Base-by-base conservation (phyloP, 2,329 filamentous ascomycete species). In the Zalaria obscura region DNA sequence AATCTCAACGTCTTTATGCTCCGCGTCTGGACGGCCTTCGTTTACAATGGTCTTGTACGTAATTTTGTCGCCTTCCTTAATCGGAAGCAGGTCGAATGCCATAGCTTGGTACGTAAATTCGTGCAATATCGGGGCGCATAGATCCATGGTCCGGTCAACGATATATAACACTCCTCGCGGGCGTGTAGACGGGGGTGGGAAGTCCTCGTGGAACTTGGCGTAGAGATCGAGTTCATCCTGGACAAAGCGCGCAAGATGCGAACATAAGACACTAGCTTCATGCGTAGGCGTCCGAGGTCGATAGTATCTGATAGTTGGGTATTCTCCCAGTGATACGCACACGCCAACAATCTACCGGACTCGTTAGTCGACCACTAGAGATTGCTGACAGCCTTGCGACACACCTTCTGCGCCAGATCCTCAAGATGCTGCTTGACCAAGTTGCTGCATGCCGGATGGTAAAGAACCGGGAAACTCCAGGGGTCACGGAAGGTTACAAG, bases 31-130 rank as follows among this genome's bases (percentile, higher is more conserved):
- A 3, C 74, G 70, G 6, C 82, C 84, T 51, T 87, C 76, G 49
- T 93, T 91, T 47, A 91, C 69, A 2, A 74, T 68, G 40, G 87
- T 88, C 50, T 79, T 80, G 57, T 88, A 98, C 0, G 81, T 86
- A 6, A 93, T 74, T 59, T 91, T 94, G 49, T 94, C 87, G 25
- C 76, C 80, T 41, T 96, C 91, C 52, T 83, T 79, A 55, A 98
- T 86, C 0, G 83, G 82, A 27, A 98, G 66, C 5, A 98, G 68
- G 57, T 98, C 91, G 60, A 95, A 85, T 3, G 86, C 89, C 89
- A 98, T 96, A 39, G 91, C 87, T 62, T 98, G 91, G 59, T 96
- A 98, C 8, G 91, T 95, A 58, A 98, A 95, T 55, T 98, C 91
- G 62, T 98, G 91, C 3, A 96, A 58, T 7, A 96, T 65, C 1